Evolutionary conservation across 2,329 filamentous ascomycete genomes (phyloP), one percentile per base, ranked within the genome.

Genomic region (Epichloe baconii): DNA sequence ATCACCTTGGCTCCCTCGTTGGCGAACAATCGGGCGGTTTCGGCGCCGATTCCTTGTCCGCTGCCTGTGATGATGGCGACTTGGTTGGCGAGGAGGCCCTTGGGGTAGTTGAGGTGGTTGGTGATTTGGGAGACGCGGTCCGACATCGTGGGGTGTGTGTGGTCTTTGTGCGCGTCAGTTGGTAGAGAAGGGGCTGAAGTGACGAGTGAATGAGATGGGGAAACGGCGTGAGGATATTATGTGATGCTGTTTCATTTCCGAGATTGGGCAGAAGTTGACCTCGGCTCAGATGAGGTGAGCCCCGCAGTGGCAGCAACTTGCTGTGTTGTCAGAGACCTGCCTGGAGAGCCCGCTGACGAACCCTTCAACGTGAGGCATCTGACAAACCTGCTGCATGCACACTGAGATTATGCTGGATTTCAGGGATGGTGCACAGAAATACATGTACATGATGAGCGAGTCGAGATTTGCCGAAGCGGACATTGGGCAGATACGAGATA

Each of bases 1-100:
- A 95, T 73, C 0, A 95, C 88, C 64, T 84, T 88, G 15, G 88
- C 88, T 23, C 89, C 89, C 68, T 95, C 88, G 54, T 89, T 91
- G 12, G 87, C 88, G 61, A 95, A 94, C 3, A 94, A 70, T 10
- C 82, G 76, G 7, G 88, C 88, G 35, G 84, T 77, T 69, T 95
- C 89, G 31, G 88, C 89, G 23, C 88, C 89, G 64, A 95, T 95
- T 53, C 89, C 89, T 66, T 94, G 88, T 8, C 86, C 88, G 17
- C 83, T 82, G 44, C 88, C 88, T 2, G 89, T 95, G 65, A 95
- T 85, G 66, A 95, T 94, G 61, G 88, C 88, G 15, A 85, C 80
- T 65, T 95, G 88, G 49, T 85, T 85, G 34, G 78, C 78, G 50
- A 95, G 79, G 66, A 95, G 74, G 53, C 88, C 88, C 62, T 79